Base-by-base conservation (phyloP, 306 rosid species). In the Glycine latifolia region DNA sequence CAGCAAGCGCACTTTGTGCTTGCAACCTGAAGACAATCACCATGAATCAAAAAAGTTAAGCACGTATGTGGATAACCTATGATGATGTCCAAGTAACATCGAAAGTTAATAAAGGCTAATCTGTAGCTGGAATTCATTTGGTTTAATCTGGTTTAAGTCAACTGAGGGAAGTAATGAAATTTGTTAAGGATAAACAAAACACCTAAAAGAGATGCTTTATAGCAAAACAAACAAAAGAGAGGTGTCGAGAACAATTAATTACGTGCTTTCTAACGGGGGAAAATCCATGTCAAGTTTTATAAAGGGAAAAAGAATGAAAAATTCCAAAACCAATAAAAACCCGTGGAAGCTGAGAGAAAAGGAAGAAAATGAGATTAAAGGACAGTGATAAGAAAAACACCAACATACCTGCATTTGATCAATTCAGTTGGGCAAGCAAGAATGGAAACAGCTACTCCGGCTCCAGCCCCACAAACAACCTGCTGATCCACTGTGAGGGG, bases 371-470 rank as follows among this genome's bases (percentile, higher is more conserved):
- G 9, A 31, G 58, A 50, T 10, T 11, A 79, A 3, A 67, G 71
- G 82, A n/a, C 37, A 6, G 3, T 82, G 67, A 77, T 6, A 26
- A 53, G 41, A 26, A 70, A 61, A 77, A 31, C 52, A 77, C 1
- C 10, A 78, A 15, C 73, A 77, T 35, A 93, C 99, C 99, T 95
- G 94, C 99, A 95, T 89, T 95, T 95, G 89, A 95, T 88, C 76
- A 95, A 85, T 83, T 95, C 99, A 54, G 98, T 95, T 46, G 97
- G 97, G 87, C 99, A 93, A 82, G 97, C 99, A 47, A 93, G 92
- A 85, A 95, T 71, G 54, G 99, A 95, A 60, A 95, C 99, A 14
- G 97, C 98, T 63, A 95, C 50, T 59, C 99, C 98, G 62, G 99
- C 98, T 70, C 99, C 99, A 37, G 93, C 98, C 68, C 98, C 98